phyloP scores from a whole-genome alignment of 306 rosid genomes.

The Vicia villosa region DNA sequence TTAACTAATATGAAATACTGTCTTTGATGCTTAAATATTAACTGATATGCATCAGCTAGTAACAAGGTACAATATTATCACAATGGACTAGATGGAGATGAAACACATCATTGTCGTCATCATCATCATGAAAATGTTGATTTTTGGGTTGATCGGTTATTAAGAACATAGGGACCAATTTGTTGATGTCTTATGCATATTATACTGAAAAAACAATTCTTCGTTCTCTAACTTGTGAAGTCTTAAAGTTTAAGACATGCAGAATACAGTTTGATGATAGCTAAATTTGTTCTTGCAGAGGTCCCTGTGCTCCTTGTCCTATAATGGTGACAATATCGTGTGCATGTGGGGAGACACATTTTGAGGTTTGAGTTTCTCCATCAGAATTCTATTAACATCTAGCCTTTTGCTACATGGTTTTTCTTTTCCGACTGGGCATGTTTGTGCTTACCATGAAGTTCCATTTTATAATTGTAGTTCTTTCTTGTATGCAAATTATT shows the following conservation, averaged over 20 bases:
- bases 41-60: not conserved
- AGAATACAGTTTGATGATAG: conserved; percentile 23
- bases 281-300: conserved; percentile 67
- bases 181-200: conserved; percentile 22
- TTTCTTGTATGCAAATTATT: conserved; percentile 7
- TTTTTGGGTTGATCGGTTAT: not conserved
- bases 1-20: not conserved
- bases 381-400: conserved; percentile 27
- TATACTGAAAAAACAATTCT: not conserved
- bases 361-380: conserved; percentile 67
- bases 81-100: conserved; percentile 16
- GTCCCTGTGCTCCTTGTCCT: conserved; percentile 97
- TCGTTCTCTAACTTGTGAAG: conserved; percentile 25
- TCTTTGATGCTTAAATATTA: conserved; percentile 19
- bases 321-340: conserved; percentile 92
- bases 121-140: not conserved
- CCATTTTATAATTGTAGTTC: conserved; percentile 15
- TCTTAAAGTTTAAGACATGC: conserved; percentile 2
- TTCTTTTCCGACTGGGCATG: conserved; percentile 25
- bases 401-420: conserved; percentile 17
- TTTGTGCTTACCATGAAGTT: conserved; percentile 27
- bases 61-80: conserved; percentile 8
- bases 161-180: conserved; percentile 14
- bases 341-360: conserved; percentile 86
- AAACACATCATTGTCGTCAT: not conserved